phyloP scores from a whole-genome alignment of 306 rosid genomes.

The Cyclanthera cordifolia region DNA sequence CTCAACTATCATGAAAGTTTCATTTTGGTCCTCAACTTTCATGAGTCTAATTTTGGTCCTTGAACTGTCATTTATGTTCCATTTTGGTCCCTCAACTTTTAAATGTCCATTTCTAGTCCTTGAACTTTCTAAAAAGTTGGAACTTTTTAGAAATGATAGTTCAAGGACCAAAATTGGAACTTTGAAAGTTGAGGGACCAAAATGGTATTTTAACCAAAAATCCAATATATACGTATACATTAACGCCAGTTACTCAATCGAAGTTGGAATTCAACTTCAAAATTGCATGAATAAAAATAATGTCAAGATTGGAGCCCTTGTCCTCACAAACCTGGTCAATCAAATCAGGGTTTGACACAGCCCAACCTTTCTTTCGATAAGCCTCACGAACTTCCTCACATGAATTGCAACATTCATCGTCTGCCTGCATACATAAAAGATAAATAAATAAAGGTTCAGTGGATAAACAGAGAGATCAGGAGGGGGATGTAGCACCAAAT shows the following conservation, averaged over 20 bases:
- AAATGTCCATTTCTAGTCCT: no score
- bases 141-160: no score
- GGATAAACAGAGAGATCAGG: neutral
- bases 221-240: neutral
- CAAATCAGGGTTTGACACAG: constrained; percentile 76
- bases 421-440: constrained; percentile 34
- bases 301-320: constrained; percentile 15
- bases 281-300: neutral
- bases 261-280: neutral
- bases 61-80: no score
- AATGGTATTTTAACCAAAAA: no score
- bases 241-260: neutral
- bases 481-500: neutral
- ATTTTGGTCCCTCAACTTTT: no score
- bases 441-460: neutral
- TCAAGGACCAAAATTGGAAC: no score
- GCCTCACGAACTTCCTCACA: constrained; percentile 99
- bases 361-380: constrained; percentile 94
- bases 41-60: no score
- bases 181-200: no score
- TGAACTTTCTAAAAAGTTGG: no score
- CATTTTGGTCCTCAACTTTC: no score
- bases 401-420: constrained; percentile 81
- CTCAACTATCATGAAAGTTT: no score
- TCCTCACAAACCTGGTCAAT: constrained; percentile 71